Base-by-base conservation (phyloP, 371 early-diverging fungal species). In the Dinochytrium kinnereticum region DNA sequence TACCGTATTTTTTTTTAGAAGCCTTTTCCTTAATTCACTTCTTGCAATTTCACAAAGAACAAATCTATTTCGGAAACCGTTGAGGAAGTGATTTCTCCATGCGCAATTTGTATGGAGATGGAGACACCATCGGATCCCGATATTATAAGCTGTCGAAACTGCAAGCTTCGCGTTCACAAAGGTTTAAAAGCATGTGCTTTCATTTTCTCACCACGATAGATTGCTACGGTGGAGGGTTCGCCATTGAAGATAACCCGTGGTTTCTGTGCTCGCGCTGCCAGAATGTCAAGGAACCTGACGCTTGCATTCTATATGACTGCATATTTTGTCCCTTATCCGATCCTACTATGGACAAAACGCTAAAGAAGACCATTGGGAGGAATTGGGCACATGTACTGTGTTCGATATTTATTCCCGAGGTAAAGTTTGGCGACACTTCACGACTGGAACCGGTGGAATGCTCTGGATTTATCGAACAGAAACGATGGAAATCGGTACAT, bases 381-480 rank as follows among this genome's bases (percentile, higher is more conserved):
- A 80, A 80, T 66, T 80, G 80, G 80, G 76, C 61, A 3, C 80
- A 80, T 64, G 64, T 72, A 10, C 21, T 68, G 21, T 80, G 80
- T 72, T 65, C 70, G 24, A 50, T 70, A 10, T 80, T 74, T 74
- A 64, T 74, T 1, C 76, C 80, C 17, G 80, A 76, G 64, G 59
- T 76, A 1, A 64, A 69, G 33, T 78, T 75, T 55, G 79, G 76
- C 1, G 37, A 72, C 51, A 39, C 57, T 15, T 19, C 26, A 13
- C 65, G 64, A 10, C 3, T 69, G 30, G 67, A 69, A 34, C 68
- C 70, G 21, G 76, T 76, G 0, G 79, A 78, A 50, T 78, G 79
- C 51, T 55, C 74, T 50, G 73, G 76, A 19, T 68, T 69, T 38
- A 53, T 78, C 37, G 76, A 75, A 30, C 34, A 44, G 49, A 69